Percentiles rank a stretch among this genome's conserved stretches.
phyloP scores from a whole-genome alignment of 352 stramenopile species.

The Phytophthora constricta region DNA sequence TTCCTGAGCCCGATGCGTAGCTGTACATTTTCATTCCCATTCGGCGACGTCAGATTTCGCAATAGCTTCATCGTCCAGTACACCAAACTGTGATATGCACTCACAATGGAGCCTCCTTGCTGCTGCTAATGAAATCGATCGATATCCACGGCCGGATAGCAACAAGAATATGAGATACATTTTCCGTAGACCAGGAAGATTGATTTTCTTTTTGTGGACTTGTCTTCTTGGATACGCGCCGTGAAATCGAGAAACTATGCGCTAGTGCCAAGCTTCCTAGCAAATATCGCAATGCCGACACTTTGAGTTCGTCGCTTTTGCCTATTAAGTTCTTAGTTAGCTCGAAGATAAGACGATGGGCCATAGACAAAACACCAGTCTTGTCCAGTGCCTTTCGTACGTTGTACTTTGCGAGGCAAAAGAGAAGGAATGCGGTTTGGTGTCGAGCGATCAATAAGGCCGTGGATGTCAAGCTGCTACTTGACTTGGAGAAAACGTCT shows the following conservation, averaged over 20 bases:
- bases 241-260: constrained; percentile 6
- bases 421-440: constrained; percentile 38
- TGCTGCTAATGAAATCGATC: not conserved
- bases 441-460: not conserved
- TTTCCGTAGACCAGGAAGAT: constrained; percentile 21
- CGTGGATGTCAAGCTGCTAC: not conserved
- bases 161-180: constrained; percentile 19
- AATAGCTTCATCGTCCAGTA: constrained; percentile 47
- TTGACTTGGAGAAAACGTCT: not conserved
- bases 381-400: constrained; percentile 31
- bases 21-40: not conserved
- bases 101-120: not conserved
- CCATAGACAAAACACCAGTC: constrained; percentile 9
- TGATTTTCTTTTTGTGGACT: constrained; percentile 2
- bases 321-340: constrained; percentile 3
- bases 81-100: constrained; percentile 6
- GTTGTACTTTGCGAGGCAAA: constrained; percentile 45
- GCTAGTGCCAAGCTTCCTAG: constrained; percentile 38
- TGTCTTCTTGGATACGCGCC: not conserved
- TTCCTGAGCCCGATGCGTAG: constrained; percentile 19
- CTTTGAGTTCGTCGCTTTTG: constrained; percentile 5
- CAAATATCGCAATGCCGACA: constrained; percentile 32
- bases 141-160: constrained; percentile 20
- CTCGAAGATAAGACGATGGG: constrained; percentile 13
- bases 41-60: constrained; percentile 35